These are phyloP conservation scores for Eimeria zaria DNA, from an alignment of 169 alveolate species.

Conservation along the genomic window DNA sequence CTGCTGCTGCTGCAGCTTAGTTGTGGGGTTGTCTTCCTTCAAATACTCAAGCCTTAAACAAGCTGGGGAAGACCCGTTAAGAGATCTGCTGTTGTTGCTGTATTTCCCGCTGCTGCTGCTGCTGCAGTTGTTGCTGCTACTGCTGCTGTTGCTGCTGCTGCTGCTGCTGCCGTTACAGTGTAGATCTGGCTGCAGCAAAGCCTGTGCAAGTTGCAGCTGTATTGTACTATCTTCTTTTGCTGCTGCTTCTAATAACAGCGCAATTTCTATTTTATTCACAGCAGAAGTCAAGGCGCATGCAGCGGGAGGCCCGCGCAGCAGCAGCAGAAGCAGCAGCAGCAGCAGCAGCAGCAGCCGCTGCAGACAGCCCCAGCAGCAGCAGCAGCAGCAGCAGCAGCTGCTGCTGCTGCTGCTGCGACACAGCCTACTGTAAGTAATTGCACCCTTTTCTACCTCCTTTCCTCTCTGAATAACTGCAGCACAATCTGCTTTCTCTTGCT, in stretches of 20 bases:
- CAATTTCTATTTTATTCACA: background rate
- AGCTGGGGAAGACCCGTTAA: background rate
- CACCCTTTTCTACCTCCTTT: background rate
- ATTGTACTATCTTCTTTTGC: background rate
- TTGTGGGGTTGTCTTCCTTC: background rate
- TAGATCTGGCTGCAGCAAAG: background rate
- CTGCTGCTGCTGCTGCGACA: background rate
- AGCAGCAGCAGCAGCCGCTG: constrained; percentile 25
- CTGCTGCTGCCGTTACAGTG: background rate
- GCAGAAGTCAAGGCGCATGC: constrained; percentile 32
- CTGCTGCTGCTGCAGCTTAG: background rate
- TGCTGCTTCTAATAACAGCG: background rate
- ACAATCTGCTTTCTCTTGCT: background rate
- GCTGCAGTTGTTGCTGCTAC: background rate
- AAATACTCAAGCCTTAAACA: background rate
- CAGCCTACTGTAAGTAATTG: background rate
- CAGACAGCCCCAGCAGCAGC: constrained; percentile 50
- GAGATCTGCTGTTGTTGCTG: too few relatives aligned
- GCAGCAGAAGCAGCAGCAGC: constrained; percentile 21
- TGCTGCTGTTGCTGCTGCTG: background rate
- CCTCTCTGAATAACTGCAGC: background rate
- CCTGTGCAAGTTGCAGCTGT: background rate
- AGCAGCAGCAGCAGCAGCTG: constrained; percentile 3
- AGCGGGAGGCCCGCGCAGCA: background rate
- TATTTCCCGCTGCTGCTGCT: background rate